Conservation (phyloP, 2,329 filamentous ascomycete species). For the Monosporascus ibericus region DNA sequence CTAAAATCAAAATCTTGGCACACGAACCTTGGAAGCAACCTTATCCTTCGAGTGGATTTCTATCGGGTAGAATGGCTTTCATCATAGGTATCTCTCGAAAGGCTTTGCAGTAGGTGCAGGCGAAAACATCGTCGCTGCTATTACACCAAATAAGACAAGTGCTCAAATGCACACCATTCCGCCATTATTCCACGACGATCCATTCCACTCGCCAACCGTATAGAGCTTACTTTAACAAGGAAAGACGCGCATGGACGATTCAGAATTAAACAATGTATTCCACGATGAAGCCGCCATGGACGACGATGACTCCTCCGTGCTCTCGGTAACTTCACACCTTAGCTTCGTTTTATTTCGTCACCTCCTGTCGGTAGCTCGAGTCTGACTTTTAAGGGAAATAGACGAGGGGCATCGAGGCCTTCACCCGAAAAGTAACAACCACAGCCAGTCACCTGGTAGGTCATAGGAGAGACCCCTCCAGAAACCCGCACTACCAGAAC, state of each 20-base stretch:
- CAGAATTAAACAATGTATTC: slow-evolving; percentile 25
- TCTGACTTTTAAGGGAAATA: slow-evolving; percentile 29
- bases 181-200: background rate
- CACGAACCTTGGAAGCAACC: too few species aligned
- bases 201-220: slow-evolving; percentile 9
- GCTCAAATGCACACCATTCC: too few species aligned
- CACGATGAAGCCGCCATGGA: slow-evolving; percentile 28
- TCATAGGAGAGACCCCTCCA: slow-evolving; percentile 48
- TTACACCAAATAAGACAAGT: too few species aligned
- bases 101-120: too few species aligned
- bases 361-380: slow-evolving; percentile 1
- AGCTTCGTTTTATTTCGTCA: slow-evolving; percentile 1
- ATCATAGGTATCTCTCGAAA: too few species aligned
- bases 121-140: too few species aligned
- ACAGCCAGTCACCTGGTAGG: slow-evolving; percentile 88
- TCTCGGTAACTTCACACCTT: slow-evolving; percentile 18
- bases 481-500: slow-evolving; percentile 68
- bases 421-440: slow-evolving; percentile 89
- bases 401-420: slow-evolving; percentile 85
- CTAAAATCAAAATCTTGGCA: too few species aligned
- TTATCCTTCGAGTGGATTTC: too few species aligned
- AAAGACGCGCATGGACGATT: slow-evolving; percentile 28
- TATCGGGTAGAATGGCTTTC: too few species aligned
- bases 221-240: slow-evolving; percentile 2
- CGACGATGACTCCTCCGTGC: slow-evolving; percentile 21